Base-by-base conservation (phyloP, 2,329 filamentous ascomycete species). In the Aschersonia sp. region DNA sequence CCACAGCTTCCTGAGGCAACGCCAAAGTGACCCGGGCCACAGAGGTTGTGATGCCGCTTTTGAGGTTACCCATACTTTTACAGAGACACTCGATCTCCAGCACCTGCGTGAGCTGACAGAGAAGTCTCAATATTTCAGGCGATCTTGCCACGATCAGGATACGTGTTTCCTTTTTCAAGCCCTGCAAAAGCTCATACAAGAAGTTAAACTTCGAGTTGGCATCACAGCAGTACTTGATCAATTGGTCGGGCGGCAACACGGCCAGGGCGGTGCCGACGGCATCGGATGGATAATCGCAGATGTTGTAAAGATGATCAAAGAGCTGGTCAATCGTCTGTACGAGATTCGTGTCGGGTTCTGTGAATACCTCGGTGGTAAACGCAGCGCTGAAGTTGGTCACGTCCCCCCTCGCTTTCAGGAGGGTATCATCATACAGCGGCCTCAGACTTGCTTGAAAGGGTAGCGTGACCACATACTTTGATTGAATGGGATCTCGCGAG, bases 191-290 rank as follows among this genome's bases (percentile, higher is more conserved):
- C 51, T 80, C 75, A 43, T 68, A 72, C 5, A 81, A 55, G 53
- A 83, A 82, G 32, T 69, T 71, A 53, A 75, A 78, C 53, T 83
- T 83, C 48, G 74, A 64, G 58, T 78, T 82, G 7, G 75, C 72
- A 47, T 72, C 72, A 48, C 72, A 68, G 2, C 72, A 69, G 52
- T 78, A 75, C 55, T 72, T 79, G 53, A 71, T 70, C 47, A 69
- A 63, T 29, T 71, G 66, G 4, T 59, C 56, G 5, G 67, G 55
- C 2, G 66, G 59, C 48, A 76, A 51, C 3, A 55, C 52, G 30
- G 63, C 61, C 9, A 68, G 56, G 2, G 61, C 56, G 5, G 73
- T 63, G n/a, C 69, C 69, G 30, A 73, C 61, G 40, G 72, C 60
- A 38, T 75, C 71, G 4, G 72, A 70, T 4, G 76, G 77, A 40